Conservation (phyloP, 495 filamentous ascomycete species). For the Podospora pseudocomata region DNA sequence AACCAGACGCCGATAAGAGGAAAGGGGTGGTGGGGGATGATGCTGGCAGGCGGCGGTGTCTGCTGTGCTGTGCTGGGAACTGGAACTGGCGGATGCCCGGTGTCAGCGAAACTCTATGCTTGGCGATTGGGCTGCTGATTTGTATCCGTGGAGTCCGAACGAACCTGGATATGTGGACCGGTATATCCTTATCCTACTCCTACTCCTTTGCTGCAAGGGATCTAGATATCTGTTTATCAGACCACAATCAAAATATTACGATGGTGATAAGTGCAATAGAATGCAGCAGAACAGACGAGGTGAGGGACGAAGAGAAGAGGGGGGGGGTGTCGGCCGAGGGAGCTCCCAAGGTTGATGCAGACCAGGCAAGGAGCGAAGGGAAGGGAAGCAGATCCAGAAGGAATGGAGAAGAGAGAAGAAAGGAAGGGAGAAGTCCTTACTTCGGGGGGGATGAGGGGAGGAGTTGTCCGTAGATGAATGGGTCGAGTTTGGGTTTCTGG, state of each 20-base stretch:
- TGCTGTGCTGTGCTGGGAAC: not conserved
- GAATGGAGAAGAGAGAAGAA: conserved; percentile 13
- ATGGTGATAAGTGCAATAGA: conserved; percentile 1
- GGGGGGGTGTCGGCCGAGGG: too few relatives aligned
- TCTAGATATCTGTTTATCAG: conserved; percentile 24
- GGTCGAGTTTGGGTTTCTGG: conserved; percentile 24
- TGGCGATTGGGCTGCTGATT: not conserved
- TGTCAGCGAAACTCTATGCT: conserved; percentile 10
- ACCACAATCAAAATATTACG: not conserved
- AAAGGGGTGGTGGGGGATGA: not conserved
- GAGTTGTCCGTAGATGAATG: conserved; percentile 26
- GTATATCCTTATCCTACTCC: conserved; percentile 7
- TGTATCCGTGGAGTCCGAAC: not conserved
- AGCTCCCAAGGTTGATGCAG: not conserved
- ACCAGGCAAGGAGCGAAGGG: conserved; percentile 24
- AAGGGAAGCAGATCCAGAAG: conserved; percentile 16
- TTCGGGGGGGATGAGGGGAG: conserved; percentile 13
- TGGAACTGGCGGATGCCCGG: not conserved
- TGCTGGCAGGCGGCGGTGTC: not conserved
- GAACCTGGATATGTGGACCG: conserved; percentile 10
- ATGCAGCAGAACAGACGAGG: conserved; percentile 15
- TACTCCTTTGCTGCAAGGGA: conserved; percentile 19
- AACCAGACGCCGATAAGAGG: conserved; percentile 15
- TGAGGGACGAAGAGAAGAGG: not conserved
- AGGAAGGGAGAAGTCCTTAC: conserved; percentile 16